Evolutionary conservation across 495 filamentous ascomycete genomes (phyloP).

Genomic region (Xylaria cubensis): DNA sequence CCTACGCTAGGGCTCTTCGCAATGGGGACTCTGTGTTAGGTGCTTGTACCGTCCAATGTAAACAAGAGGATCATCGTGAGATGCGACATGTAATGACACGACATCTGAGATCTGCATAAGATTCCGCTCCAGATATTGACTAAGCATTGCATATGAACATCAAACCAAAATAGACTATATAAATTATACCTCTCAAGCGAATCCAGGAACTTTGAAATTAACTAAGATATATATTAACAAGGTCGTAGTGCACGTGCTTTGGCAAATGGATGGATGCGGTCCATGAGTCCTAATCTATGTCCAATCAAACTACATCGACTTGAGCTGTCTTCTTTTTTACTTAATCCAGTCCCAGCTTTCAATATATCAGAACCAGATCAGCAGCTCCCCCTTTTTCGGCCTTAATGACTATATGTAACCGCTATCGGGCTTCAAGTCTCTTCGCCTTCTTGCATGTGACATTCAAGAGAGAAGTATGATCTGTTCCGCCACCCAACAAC

Average conservation of each 20-base stretch:
- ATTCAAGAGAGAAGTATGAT: background rate
- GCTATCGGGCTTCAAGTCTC: background rate
- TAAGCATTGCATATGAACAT: background rate
- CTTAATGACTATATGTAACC: background rate
- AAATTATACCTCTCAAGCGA: background rate
- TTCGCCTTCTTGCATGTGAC: background rate
- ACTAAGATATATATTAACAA: background rate
- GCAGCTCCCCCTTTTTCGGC: background rate
- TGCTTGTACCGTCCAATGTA: background rate
- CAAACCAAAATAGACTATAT: background rate
- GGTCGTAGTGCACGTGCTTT: background rate
- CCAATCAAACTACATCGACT: background rate
- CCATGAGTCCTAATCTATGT: background rate
- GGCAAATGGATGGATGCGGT: background rate
- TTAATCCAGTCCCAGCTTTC: background rate
- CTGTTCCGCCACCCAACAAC: background rate
- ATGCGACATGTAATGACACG: constrained; percentile 26
- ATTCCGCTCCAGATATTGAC: constrained; percentile 17
- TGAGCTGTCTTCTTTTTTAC: background rate
- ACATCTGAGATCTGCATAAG: constrained; percentile 14
- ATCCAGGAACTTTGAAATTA: background rate
- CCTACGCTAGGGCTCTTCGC: background rate
- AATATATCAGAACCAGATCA: background rate
- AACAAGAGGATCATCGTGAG: constrained; percentile 14
- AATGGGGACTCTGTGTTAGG: background rate